These are phyloP conservation scores for Phytophthora megakarya DNA, from an alignment of 352 stramenopile genomes.

Conservation along the genomic window DNA sequence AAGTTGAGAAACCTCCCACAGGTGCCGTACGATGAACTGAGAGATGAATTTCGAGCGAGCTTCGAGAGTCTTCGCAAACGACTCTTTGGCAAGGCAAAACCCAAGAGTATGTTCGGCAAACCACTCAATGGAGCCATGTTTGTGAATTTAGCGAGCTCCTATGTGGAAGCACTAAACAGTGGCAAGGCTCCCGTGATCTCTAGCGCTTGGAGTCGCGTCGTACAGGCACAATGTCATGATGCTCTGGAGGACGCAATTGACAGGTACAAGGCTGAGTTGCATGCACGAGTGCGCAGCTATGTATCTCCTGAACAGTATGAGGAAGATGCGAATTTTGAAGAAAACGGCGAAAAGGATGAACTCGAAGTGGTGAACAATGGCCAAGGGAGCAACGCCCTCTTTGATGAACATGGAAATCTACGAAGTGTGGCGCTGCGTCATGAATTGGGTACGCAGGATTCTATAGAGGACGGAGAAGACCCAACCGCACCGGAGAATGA, in stretches of 20 bases:
- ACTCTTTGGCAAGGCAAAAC: constrained; percentile 79
- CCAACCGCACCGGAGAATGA: constrained; percentile 51
- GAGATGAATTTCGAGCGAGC: constrained; percentile 79
- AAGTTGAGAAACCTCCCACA: constrained; percentile 74
- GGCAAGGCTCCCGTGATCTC: constrained; percentile 88
- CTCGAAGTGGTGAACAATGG: constrained; percentile 58
- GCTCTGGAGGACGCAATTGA: constrained; percentile 75
- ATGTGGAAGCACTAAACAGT: constrained; percentile 89
- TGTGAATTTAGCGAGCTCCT: constrained; percentile 77
- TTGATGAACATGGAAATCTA: constrained; percentile 80
- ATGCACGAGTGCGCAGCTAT: constrained; percentile 54
- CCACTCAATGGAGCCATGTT: constrained; percentile 88
- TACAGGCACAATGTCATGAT: constrained; percentile 85
- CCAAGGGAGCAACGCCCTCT: constrained; percentile 67
- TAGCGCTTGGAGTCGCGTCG: constrained; percentile 88
- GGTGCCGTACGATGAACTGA: constrained; percentile 75
- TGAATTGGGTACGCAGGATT: constrained; percentile 20
- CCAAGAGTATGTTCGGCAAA: constrained; percentile 89
- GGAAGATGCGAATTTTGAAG: constrained; percentile 52
- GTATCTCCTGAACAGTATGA: constrained; percentile 64
- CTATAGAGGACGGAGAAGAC: constrained; percentile 37
- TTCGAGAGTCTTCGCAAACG: constrained; percentile 73
- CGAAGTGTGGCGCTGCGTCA: constrained; percentile 42
- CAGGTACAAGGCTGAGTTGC: constrained; percentile 79
- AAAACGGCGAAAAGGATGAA: constrained; percentile 20